Evolutionary conservation across 495 filamentous ascomycete species (phyloP).

Genomic region (Annulohypoxylon maeteangense): DNA sequence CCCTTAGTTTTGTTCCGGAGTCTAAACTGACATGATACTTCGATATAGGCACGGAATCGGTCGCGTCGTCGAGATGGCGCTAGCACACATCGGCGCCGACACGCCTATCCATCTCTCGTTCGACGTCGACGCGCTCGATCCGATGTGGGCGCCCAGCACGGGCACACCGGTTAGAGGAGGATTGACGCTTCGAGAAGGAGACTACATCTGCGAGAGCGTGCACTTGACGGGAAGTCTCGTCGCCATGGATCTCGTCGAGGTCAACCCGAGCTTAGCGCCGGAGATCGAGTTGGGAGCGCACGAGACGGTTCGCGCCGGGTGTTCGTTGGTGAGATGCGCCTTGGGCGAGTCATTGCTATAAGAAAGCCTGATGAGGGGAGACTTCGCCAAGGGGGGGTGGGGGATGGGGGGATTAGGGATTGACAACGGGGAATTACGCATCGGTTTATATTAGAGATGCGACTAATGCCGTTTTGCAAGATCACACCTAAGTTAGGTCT

Average conservation of each 20-base stretch:
- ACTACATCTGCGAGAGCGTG: constrained; percentile 97
- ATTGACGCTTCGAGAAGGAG: constrained; percentile 92
- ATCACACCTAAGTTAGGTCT: not conserved
- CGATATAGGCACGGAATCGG: constrained; percentile 83
- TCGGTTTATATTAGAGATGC: not conserved
- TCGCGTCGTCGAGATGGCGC: constrained; percentile 95
- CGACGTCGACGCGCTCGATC: constrained; percentile 96
- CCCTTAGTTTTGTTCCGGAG: constrained; percentile 1
- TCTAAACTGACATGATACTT: constrained; percentile 20
- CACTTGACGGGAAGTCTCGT: constrained; percentile 92
- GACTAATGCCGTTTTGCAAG: not conserved
- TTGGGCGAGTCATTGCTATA: constrained; percentile 89
- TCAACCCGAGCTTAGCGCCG: constrained; percentile 86
- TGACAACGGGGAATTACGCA: not conserved
- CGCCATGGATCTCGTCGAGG: constrained; percentile 94
- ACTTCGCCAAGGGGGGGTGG: not conserved
- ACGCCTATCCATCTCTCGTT: constrained; percentile 97
- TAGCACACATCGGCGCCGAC: constrained; percentile 91
- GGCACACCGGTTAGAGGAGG: constrained; percentile 97
- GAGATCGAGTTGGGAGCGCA: constrained; percentile 71
- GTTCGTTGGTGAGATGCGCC: constrained; percentile 89
- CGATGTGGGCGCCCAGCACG: constrained; percentile 94
- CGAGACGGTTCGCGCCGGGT: constrained; percentile 91
- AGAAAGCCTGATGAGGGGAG: constrained; percentile 5
- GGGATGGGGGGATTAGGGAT: not conserved